These are phyloP conservation scores for Candida ponderosae DNA, from an alignment of 805 yeast species.

Conservation along the genomic window DNA sequence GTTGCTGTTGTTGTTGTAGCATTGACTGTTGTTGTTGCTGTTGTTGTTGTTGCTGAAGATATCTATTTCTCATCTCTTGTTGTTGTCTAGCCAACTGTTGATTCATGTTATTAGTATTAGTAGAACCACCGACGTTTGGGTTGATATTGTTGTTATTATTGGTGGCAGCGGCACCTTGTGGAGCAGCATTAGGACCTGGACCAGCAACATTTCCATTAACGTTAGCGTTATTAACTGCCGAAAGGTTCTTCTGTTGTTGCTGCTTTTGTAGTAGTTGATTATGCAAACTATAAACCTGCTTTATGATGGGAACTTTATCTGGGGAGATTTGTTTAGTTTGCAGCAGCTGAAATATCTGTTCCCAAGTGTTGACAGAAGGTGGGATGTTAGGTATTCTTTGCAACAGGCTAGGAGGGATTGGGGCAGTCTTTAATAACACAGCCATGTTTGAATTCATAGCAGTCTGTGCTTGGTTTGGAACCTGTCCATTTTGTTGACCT, in stretches of 20 bases:
- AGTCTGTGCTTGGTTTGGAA: conserved; percentile 19
- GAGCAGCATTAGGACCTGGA: conserved; percentile 15
- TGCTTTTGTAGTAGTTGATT: conserved; percentile 44
- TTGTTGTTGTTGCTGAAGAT: conserved; percentile 5
- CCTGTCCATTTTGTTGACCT: conserved; percentile 17
- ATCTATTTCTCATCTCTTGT: conserved; percentile 2
- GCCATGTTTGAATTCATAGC: no score
- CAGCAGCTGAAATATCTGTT: conserved; percentile 58
- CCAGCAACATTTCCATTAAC: conserved; percentile 22
- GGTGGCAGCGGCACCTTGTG: conserved; percentile 11
- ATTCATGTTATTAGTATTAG: conserved; percentile 17
- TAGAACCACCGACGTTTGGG: conserved; percentile 16
- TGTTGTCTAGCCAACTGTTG: conserved; percentile 7
- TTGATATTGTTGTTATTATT: conserved; percentile 15
- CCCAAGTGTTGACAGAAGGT: conserved; percentile 74
- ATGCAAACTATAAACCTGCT: conserved; percentile 62
- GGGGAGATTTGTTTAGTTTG: conserved; percentile 52
- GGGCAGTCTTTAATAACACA: conserved; percentile 48
- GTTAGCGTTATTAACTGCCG: conserved; percentile 26
- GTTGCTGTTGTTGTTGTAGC: conserved; percentile 1
- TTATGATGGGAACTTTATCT: conserved; percentile 49
- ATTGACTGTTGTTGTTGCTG: neutral
- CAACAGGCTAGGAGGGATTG: conserved; percentile 64
- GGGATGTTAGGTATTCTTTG: conserved; percentile 71
- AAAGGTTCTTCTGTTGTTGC: conserved; percentile 33